Conservation (phyloP, 768 basidiomycete genomes). For the Suillus luteus region DNA sequence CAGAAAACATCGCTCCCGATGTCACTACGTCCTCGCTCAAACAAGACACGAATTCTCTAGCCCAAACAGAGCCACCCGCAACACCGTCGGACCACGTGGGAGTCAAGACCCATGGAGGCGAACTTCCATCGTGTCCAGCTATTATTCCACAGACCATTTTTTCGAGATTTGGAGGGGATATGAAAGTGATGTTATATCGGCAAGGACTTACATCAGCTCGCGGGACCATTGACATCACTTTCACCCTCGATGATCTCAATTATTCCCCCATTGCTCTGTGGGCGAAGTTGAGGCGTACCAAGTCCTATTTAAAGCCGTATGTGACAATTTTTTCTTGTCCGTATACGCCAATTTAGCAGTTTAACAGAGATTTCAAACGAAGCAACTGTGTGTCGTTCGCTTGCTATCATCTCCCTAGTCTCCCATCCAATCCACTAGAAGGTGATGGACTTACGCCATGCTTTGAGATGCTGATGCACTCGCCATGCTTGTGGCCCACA, state of each 20-base stretch:
- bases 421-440: conserved; percentile 18
- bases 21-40: neutral
- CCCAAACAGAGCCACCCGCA: neutral
- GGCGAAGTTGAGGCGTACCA: conserved; percentile 37
- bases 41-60: neutral
- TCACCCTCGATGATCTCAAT: conserved; percentile 32
- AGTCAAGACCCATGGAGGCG: neutral
- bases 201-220: conserved; percentile 19
- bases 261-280: conserved; percentile 35
- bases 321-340: conserved; percentile 19
- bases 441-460: conserved; percentile 20
- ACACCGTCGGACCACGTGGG: neutral
- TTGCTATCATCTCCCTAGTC: conserved; percentile 41
- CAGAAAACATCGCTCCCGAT: neutral
- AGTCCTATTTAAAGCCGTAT: conserved; percentile 34
- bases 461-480: conserved; percentile 19
- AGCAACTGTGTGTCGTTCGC: conserved; percentile 48
- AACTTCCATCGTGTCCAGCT: neutral
- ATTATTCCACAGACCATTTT: neutral
- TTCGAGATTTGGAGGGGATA: conserved; percentile 20
- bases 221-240: conserved; percentile 21
- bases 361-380: conserved; percentile 33
- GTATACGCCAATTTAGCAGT: conserved; percentile 1
- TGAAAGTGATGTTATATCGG: conserved; percentile 19
- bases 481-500: conserved; percentile 47